Evolutionary conservation across 345 rosid genomes (phyloP).

Genomic region (Gossypium herbaceum): DNA sequence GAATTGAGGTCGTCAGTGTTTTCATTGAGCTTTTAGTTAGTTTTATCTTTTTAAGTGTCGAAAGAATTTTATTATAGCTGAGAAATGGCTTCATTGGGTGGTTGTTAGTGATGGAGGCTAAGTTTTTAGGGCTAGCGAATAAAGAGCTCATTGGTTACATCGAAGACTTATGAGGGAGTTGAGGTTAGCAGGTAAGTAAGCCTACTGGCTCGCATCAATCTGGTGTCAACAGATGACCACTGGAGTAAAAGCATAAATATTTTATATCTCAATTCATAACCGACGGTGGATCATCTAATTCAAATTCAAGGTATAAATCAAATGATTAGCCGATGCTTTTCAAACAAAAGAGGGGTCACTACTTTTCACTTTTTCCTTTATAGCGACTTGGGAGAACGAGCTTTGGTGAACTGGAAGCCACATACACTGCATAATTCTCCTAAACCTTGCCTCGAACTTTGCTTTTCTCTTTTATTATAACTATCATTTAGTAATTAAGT

Average conservation of each 20-base stretch:
- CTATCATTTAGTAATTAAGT: neutral
- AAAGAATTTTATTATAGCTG: too few species aligned
- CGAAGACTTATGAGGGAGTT: too few species aligned
- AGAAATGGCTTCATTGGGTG: too few species aligned
- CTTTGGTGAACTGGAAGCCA: slow-evolving; percentile 24
- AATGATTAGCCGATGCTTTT: neutral
- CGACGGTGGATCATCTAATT: neutral
- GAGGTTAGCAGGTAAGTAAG: too few species aligned
- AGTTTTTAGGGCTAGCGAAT: neutral
- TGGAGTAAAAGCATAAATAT: neutral
- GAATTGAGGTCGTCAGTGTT: too few species aligned
- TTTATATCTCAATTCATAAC: neutral
- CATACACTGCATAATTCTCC: neutral
- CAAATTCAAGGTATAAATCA: neutral
- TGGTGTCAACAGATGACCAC: neutral
- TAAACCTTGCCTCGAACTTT: neutral
- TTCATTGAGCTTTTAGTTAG: too few species aligned
- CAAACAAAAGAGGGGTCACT: neutral
- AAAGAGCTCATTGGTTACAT: too few species aligned
- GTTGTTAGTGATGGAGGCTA: neutral
- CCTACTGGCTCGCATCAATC: neutral
- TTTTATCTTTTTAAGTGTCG: too few species aligned
- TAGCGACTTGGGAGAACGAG: neutral
- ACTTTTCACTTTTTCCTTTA: neutral
- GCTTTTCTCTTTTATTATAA: neutral